Conservation (phyloP, 495 filamentous ascomycete species). For the Aspergillus nanangensis region DNA sequence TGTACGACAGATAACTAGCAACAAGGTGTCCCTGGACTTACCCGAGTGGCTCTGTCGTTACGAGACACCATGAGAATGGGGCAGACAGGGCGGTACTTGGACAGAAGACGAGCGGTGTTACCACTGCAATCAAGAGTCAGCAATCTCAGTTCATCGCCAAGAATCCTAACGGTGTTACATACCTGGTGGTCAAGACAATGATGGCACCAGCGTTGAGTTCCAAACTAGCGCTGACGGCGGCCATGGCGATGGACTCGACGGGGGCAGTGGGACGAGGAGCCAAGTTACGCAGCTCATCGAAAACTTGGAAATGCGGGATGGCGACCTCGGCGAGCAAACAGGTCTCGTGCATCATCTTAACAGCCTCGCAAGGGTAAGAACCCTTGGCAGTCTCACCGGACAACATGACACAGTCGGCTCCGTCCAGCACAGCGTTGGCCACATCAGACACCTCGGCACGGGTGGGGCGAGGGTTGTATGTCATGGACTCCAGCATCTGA, state of each 20-base stretch:
- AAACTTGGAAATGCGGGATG: constrained; percentile 93
- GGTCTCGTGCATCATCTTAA: constrained; percentile 96
- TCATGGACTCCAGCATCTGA: constrained; percentile 97
- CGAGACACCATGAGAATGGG: constrained; percentile 98
- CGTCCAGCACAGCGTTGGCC: constrained; percentile 95
- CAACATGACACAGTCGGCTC: constrained; percentile 99
- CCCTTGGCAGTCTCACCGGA: constrained; percentile 99
- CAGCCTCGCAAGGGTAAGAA: constrained; percentile 85
- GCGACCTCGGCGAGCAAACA: constrained; percentile 93
- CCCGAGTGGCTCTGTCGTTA: constrained; percentile 71
- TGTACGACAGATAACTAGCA: not conserved
- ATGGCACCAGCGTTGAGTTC: constrained; percentile 96
- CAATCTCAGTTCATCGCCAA: constrained; percentile 4
- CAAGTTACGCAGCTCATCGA: constrained; percentile 87
- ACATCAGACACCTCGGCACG: constrained; percentile 98
- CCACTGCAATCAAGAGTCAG: constrained; percentile 53
- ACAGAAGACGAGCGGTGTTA: constrained; percentile 85
- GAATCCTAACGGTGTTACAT: constrained; percentile 17
- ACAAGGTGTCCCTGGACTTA: constrained; percentile 28
- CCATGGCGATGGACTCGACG: constrained; percentile 90
- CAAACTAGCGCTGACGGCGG: constrained; percentile 87
- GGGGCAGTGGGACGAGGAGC: constrained; percentile 76
- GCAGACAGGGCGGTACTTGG: constrained; percentile 98
- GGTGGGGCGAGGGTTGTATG: constrained; percentile 96
- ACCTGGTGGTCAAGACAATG: constrained; percentile 88